Evolutionary conservation across 2,329 filamentous ascomycete genomes (phyloP).

Genomic region (Tetracladium maxilliforme): DNA sequence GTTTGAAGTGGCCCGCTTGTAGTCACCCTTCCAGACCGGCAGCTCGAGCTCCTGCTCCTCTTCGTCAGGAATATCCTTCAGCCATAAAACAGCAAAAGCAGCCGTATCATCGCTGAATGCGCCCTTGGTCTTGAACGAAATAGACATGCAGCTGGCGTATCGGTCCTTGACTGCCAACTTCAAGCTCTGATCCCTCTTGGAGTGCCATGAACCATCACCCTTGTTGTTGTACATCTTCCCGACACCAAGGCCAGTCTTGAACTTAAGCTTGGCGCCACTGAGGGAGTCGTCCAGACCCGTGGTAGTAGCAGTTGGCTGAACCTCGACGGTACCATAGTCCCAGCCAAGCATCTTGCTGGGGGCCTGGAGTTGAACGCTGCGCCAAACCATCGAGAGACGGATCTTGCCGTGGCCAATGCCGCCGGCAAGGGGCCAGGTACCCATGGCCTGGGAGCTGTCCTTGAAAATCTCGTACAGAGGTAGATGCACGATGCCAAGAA

Average conservation of each 20-base stretch:
- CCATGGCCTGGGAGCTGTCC: slow-evolving; percentile 48
- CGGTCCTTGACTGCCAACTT: slow-evolving; percentile 44
- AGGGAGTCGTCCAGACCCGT: slow-evolving; percentile 33
- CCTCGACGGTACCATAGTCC: slow-evolving; percentile 57
- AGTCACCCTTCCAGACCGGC: slow-evolving; percentile 51
- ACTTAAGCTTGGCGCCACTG: slow-evolving; percentile 36
- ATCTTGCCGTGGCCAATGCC: slow-evolving; percentile 59
- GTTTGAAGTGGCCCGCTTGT: slow-evolving; percentile 34
- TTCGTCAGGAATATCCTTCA: slow-evolving; percentile 55
- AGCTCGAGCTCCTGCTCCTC: slow-evolving; percentile 43
- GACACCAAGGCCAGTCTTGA: slow-evolving; percentile 39
- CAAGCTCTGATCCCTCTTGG: slow-evolving; percentile 26
- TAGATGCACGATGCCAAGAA: slow-evolving; percentile 57
- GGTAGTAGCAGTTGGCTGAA: slow-evolving; percentile 34
- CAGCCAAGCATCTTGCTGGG: slow-evolving; percentile 47
- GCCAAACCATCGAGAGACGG: slow-evolving; percentile 58
- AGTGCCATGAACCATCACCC: slow-evolving; percentile 32
- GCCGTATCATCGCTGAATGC: slow-evolving; percentile 35
- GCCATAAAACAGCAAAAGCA: slow-evolving; percentile 52
- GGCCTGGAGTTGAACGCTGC: slow-evolving; percentile 49
- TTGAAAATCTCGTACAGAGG: slow-evolving; percentile 47
- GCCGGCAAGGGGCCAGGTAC: slow-evolving; percentile 51
- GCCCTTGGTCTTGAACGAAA: slow-evolving; percentile 44
- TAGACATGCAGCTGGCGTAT: slow-evolving; percentile 38
- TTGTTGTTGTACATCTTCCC: slow-evolving; percentile 38